Base-by-base conservation (phyloP, 768 basidiomycete genomes). In the Agaricus subrufescens region DNA sequence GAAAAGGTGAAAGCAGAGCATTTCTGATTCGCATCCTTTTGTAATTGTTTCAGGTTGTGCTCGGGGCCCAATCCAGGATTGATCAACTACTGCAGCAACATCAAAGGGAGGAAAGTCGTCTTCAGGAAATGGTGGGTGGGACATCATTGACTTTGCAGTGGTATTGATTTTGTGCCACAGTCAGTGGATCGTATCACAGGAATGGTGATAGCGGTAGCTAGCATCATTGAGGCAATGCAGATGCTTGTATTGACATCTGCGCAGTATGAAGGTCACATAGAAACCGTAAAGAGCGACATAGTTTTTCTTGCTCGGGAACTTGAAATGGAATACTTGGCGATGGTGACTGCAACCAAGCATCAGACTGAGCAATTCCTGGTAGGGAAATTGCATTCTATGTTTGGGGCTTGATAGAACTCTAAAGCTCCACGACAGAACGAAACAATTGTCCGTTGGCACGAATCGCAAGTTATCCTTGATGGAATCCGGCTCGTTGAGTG, bases 401-500 rank as follows among this genome's bases (percentile, higher is more conserved):
- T 23, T 19, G 23, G 19, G n/a, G 14, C 9, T 23, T 55, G 25
- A 55, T 23, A 23, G n/a, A 42, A 42, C 2, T 4, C 40, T 42
- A 42, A 42, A 6, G 14, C 15, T 42, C 23, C 15, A 23, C 7
- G 8, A 14, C 42, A 56, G 54, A 37, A 49, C 15, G 54, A 45
- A 26, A 34, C 43, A 23, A 31, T 42, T 10, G 39, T 14, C n/a
- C 47, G 30, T n/a, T 56, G 54, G 54, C 54, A 44, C 14, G 48
- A 50, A n/a, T 50, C 34, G 42, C 43, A n/a, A 34, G 12, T 43
- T 11, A 6, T 56, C 6, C n/a, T 44, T 23, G 48, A 50, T 11
- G 54, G 50, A 19, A 14, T 56, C 11, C 54, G 50, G 23, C 39
- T 50, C 3, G 54, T 56, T 56, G 42, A 56, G 54, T 56, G 29